Percentiles rank a stretch among this genome's conserved stretches.
phyloP scores from a whole-genome alignment of 805 yeast species.

The Kurtzmaniella fragi region DNA sequence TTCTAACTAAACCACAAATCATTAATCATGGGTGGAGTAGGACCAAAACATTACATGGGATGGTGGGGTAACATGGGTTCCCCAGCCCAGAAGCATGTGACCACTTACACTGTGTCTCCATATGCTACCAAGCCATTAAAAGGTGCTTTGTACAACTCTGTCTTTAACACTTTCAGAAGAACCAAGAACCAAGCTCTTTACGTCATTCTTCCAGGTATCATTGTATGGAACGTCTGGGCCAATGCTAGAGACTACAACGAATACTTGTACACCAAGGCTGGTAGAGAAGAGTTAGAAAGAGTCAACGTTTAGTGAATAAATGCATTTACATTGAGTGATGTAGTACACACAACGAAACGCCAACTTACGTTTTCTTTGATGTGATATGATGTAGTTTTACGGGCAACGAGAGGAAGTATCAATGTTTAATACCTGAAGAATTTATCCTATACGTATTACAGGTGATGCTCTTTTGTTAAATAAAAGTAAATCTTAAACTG shows the following conservation, averaged over 20 bases:
- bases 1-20: not conserved
- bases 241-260: constrained; percentile 86
- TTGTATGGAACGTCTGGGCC: constrained; percentile 85
- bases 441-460: no score
- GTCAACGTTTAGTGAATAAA: constrained; percentile 33
- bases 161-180: constrained; percentile 94
- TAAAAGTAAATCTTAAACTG: no score
- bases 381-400: no score
- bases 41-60: constrained; percentile 80
- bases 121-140: constrained; percentile 89
- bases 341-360: no score
- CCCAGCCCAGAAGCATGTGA: constrained; percentile 81
- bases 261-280: constrained; percentile 94
- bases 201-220: constrained; percentile 68
- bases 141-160: constrained; percentile 77
- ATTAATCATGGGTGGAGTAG: constrained; percentile 57
- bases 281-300: constrained; percentile 88
- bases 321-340: no score
- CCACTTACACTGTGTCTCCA: constrained; percentile 88
- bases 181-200: constrained; percentile 78
- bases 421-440: no score
- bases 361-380: no score
- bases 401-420: no score
- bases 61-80: constrained; percentile 96
- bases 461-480: no score